These are phyloP conservation scores for Aureobasidium vineae DNA, from an alignment of 2,329 filamentous ascomycete genomes.

Conservation along the genomic window DNA sequence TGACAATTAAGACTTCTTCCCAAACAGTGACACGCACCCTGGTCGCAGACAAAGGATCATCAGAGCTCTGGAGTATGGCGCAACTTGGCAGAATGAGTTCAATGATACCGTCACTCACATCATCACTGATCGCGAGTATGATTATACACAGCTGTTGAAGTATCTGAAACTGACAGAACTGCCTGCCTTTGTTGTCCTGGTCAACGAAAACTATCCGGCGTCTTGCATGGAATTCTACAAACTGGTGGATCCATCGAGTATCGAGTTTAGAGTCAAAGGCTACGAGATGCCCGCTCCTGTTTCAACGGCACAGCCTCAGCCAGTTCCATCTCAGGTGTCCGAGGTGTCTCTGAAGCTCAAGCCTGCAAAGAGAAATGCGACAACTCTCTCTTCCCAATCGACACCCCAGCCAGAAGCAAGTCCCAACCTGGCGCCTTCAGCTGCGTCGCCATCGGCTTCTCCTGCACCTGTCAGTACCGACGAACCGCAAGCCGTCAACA, in stretches of 20 bases:
- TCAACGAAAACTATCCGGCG: constrained; percentile 46
- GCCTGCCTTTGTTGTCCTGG: constrained; percentile 54
- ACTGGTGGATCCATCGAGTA: constrained; percentile 54
- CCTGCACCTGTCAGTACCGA: neutral
- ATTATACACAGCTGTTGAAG: constrained; percentile 61
- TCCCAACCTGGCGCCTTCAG: neutral
- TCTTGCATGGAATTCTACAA: constrained; percentile 45
- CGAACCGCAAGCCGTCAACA: neutral
- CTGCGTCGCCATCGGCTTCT: neutral
- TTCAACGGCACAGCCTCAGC: neutral
- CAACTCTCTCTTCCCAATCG: constrained; percentile 42
- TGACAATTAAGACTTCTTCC: constrained; percentile 63
- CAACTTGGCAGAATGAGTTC: constrained; percentile 63
- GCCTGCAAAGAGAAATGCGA: constrained; percentile 44
- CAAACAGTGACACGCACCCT: constrained; percentile 70
- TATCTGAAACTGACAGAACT: constrained; percentile 53
- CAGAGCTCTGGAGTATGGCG: constrained; percentile 73
- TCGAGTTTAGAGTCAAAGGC: constrained; percentile 60
- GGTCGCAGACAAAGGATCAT: constrained; percentile 68
- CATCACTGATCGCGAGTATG: constrained; percentile 69
- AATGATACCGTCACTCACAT: constrained; percentile 66
- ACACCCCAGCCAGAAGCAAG: constrained; percentile 42
- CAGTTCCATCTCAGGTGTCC: constrained; percentile 29
- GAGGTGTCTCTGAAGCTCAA: constrained; percentile 53
- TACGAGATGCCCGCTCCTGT: constrained; percentile 32